Evolutionary conservation across 1,284 basidiomycete genomes (phyloP), one percentile per base, ranked within the genome.

Genomic region (Cryptococcus deneoformans): DNA sequence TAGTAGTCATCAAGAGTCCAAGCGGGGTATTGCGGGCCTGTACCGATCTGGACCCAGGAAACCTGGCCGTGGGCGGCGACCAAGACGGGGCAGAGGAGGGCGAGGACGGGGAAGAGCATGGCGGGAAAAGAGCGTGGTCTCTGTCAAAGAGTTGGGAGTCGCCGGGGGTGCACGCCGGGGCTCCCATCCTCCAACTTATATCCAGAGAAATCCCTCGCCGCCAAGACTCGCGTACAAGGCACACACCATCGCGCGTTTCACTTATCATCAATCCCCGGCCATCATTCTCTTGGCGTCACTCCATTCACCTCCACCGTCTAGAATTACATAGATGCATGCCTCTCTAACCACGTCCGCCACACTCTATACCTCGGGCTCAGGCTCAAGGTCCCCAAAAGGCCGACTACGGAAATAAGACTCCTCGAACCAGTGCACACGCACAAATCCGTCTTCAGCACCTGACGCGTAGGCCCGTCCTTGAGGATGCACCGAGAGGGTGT

Each of bases 401-500:
- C 87, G 87, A 57, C 87, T 84, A 62, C 84, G 87, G 84, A 90
- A 93, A 79, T 95, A 95, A 52, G 86, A 88, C 61, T 93, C 90
- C 71, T 95, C 92, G 70, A 88, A 94, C 77, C 80, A 80, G 77
- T 94, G 91, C 59, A 96, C 87, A 46, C 92, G 86, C 46, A 95
- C 86, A 78, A 92, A 97, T 50, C 93, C 94, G 73, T 99, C 96
- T 79, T 99, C 96, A 70, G 92, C 89, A 48, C 96, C 96, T 3
- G 92, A 95, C 11, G 94, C 92, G 72, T 94, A 99, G 51, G 84
- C 85, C 51, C 86, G 89, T 46, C 94, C 93, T 52, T 85, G 82
- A 10, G 96, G 95, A 72, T 96, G 92, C 6, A 95, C 87, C 36
- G 94, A 94, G 61, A 99, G 88, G 84, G 96, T 98, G 81, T 99